These are phyloP conservation scores for Trichaptum fuscoviolaceum DNA, from an alignment of 768 basidiomycete genomes.

Conservation along the genomic window DNA sequence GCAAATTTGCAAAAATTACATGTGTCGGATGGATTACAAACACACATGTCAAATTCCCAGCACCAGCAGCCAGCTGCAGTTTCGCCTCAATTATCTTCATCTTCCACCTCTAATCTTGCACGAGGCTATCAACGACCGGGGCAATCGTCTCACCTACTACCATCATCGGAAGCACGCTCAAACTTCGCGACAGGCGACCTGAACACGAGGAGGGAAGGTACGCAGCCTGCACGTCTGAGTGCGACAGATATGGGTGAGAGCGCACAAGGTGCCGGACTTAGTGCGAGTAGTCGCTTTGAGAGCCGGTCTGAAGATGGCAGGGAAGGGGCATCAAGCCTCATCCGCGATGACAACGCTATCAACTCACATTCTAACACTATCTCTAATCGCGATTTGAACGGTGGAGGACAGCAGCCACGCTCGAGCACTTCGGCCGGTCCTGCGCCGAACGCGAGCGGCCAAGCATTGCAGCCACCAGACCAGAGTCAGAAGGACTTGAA, in stretches of 20 bases:
- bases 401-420: not conserved
- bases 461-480: not conserved
- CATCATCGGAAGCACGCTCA: not conserved
- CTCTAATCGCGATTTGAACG: not conserved
- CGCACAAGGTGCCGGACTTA: not conserved
- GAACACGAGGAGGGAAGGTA: not conserved
- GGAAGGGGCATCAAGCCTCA: not conserved
- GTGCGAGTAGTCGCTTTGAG: not conserved
- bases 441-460: not conserved
- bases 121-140: not conserved
- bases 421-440: not conserved
- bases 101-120: not conserved
- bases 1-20: constrained; percentile 2
- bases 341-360: not conserved
- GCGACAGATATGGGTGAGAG: not conserved
- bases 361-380: not conserved
- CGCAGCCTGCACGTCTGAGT: not conserved
- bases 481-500: not conserved
- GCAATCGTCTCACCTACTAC: not conserved
- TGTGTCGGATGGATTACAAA: not conserved
- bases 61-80: not conserved
- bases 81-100: not conserved
- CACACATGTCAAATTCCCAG: not conserved
- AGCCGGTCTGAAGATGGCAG: not conserved
- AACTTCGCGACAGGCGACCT: not conserved